Conservation (phyloP, 169 alveolate genomes). For the Plasmodium reichenowi region DNA sequence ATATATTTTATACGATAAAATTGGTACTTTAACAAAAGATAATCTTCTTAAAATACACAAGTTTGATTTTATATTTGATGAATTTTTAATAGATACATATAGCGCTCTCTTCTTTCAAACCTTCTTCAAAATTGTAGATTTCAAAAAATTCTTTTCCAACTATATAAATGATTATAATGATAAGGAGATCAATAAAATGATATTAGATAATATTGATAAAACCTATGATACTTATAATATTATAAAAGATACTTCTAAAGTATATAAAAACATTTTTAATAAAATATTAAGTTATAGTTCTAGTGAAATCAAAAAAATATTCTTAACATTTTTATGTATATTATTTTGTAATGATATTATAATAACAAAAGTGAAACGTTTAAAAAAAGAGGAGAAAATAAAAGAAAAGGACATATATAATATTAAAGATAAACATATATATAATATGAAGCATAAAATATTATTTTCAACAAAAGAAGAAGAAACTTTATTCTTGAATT, state of each 20-base stretch:
- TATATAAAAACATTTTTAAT: slow-evolving; percentile 1
- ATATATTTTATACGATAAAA: slow-evolving; percentile 31
- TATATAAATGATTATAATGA: neutral
- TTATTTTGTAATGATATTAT: slow-evolving; percentile 24
- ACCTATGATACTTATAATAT: neutral
- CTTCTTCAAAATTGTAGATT: slow-evolving; percentile 5
- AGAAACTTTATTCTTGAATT: too few relatives aligned
- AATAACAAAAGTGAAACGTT: slow-evolving; percentile 2
- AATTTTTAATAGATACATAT: slow-evolving; percentile 2
- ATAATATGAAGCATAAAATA: too few relatives aligned
- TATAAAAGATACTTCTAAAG: neutral
- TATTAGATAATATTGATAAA: slow-evolving; percentile 2
- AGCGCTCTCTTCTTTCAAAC: neutral
- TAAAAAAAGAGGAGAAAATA: neutral
- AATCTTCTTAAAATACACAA: neutral
- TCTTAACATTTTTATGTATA: slow-evolving; percentile 38
- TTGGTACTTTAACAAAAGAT: slow-evolving; percentile 3
- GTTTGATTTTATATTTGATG: slow-evolving; percentile 30
- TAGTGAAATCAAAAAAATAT: slow-evolving; percentile 29
- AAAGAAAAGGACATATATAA: neutral
- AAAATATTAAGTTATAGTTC: slow-evolving; percentile 16
- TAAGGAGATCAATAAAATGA: neutral
- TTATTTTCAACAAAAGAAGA: too few relatives aligned
- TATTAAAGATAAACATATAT: too few relatives aligned
- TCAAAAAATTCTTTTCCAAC: neutral